Percentiles rank a stretch among this genome's conserved stretches.
Conservation (phyloP, 2,329 filamentous ascomycete genomes). For the Metarhizium sp. region DNA sequence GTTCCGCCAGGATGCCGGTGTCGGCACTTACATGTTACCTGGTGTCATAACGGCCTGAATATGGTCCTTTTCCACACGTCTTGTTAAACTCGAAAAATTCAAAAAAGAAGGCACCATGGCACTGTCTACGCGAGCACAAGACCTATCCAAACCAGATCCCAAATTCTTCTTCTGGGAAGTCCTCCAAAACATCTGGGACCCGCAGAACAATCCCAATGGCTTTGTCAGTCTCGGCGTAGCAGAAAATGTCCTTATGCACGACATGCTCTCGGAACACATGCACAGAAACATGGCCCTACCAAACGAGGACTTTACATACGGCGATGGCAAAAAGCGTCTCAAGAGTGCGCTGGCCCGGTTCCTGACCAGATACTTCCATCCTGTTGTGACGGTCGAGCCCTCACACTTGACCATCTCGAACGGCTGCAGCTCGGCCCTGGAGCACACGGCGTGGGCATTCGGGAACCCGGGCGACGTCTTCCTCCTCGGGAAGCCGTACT, state of each 20-base stretch:
- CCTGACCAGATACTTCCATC: conserved; percentile 23
- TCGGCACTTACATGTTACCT: no score
- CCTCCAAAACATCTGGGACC: conserved; percentile 33
- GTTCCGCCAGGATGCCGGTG: no score
- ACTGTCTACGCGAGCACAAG: conserved; percentile 18
- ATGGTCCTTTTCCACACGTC: no score
- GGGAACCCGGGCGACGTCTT: conserved; percentile 30
- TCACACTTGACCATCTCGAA: conserved; percentile 27
- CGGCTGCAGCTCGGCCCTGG: conserved; percentile 31
- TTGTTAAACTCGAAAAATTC: no score
- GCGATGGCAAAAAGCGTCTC: conserved; percentile 28
- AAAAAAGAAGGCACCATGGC: conserved; percentile 7
- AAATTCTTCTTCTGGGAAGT: conserved; percentile 29
- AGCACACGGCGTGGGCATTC: conserved; percentile 29
- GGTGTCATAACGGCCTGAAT: no score
- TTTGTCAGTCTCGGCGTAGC: conserved; percentile 42
- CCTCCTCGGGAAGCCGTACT: conserved; percentile 33
- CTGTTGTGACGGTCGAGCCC: conserved; percentile 18
- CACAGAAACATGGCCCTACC: conserved; percentile 26
- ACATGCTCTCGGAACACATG: conserved; percentile 29
- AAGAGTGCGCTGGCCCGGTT: conserved; percentile 24
- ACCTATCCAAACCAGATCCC: conserved; percentile 16
- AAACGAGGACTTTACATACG: conserved; percentile 28
- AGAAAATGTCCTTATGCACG: conserved; percentile 44
- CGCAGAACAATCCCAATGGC: conserved; percentile 29